Percentiles rank a stretch among this genome's conserved stretches.
These are phyloP conservation scores for Penicillium sp. DNA, from an alignment of 2,329 filamentous ascomycete species.

Conservation along the genomic window DNA sequence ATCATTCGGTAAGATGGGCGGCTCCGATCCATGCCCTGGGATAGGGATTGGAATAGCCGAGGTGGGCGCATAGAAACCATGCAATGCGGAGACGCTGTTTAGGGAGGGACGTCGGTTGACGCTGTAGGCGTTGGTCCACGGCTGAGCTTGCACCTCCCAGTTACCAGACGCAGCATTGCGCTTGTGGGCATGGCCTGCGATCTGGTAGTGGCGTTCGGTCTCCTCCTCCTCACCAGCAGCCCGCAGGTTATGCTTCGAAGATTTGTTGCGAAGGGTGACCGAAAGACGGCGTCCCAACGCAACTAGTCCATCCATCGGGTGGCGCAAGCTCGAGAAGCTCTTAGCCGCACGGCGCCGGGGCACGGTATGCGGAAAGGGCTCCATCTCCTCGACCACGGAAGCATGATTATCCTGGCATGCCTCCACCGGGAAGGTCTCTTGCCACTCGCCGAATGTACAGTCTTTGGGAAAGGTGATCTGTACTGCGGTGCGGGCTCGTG, in stretches of 20 bases:
- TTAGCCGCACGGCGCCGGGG: slow-evolving; percentile 38
- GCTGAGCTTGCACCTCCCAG: slow-evolving; percentile 25
- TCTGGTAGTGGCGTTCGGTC: slow-evolving; percentile 18
- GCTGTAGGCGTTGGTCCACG: slow-evolving; percentile 30
- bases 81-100: slow-evolving; percentile 35
- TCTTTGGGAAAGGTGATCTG: slow-evolving; percentile 21
- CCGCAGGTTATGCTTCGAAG: slow-evolving; percentile 30
- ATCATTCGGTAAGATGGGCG: slow-evolving; percentile 42
- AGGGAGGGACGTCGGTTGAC: slow-evolving; percentile 39
- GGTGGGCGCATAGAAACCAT: slow-evolving; percentile 34
- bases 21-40: slow-evolving; percentile 38
- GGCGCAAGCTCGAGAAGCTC: slow-evolving; percentile 45
- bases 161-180: slow-evolving; percentile 22
- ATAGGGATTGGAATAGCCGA: slow-evolving; percentile 32
- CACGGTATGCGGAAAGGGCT: slow-evolving; percentile 31
- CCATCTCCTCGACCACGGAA: slow-evolving; percentile 34
- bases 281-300: slow-evolving; percentile 44
- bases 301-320: slow-evolving; percentile 43
- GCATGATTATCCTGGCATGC: slow-evolving; percentile 23
- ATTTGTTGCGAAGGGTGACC: slow-evolving; percentile 40
- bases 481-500: slow-evolving; percentile 40
- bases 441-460: slow-evolving; percentile 25
- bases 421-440: slow-evolving; percentile 24
- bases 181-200: slow-evolving; percentile 18
- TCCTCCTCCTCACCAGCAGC: slow-evolving; percentile 11